phyloP scores from a whole-genome alignment of 1,284 basidiomycete genomes.

The Cryptococcus jaspeensis region DNA sequence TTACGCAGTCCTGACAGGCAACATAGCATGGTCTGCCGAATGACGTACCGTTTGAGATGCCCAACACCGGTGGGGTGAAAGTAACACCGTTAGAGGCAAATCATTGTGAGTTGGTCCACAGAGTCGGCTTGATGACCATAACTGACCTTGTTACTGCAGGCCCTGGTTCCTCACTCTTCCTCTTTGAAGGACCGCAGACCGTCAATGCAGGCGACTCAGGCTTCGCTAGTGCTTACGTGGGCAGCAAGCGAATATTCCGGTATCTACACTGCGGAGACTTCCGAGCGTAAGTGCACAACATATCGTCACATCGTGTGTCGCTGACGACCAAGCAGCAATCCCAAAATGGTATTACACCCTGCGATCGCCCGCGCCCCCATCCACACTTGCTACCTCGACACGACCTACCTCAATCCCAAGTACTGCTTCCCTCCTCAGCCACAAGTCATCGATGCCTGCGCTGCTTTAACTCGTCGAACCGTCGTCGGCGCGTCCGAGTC shows the following conservation, averaged over 20 bases:
- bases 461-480: slow-evolving; percentile 69
- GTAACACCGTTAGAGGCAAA: slow-evolving; percentile 97
- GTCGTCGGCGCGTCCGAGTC: slow-evolving; percentile 46
- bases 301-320: neutral
- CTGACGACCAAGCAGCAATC: slow-evolving; percentile 55
- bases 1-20: slow-evolving; percentile 2
- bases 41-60: slow-evolving; percentile 70
- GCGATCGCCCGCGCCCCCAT: slow-evolving; percentile 72
- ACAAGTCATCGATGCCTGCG: slow-evolving; percentile 87
- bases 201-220: slow-evolving; percentile 76
- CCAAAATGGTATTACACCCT: slow-evolving; percentile 77
- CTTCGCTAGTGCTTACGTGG: slow-evolving; percentile 69
- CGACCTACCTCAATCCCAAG: slow-evolving; percentile 90
- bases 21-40: slow-evolving; percentile 63
- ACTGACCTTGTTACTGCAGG: slow-evolving; percentile 49
- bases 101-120: slow-evolving; percentile 64
- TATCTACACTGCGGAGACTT: slow-evolving; percentile 98
- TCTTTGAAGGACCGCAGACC: slow-evolving; percentile 90
- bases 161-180: slow-evolving; percentile 89
- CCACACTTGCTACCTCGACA: slow-evolving; percentile 90
- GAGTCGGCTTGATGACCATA: neutral
- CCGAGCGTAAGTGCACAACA: slow-evolving; percentile 60
- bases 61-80: slow-evolving; percentile 77
- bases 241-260: slow-evolving; percentile 68
- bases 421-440: slow-evolving; percentile 95